Conservation (phyloP, 495 filamentous ascomycete species). For the Annulohypoxylon maeteangense region DNA sequence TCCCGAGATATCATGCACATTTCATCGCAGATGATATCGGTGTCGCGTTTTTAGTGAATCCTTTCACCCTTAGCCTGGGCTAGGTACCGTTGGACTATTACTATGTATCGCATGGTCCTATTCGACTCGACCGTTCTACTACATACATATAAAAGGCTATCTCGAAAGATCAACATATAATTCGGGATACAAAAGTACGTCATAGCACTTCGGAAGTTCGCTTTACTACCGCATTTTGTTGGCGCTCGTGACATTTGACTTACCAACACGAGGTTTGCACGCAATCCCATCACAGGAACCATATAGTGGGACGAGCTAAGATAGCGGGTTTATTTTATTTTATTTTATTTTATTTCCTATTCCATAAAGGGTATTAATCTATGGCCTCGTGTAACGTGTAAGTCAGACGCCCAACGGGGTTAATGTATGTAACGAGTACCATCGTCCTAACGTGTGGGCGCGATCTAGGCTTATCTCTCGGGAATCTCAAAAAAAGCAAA, state of each 20-base stretch:
- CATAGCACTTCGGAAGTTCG: conserved; percentile 18
- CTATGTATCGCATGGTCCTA: background rate
- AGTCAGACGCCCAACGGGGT: conserved; percentile 3
- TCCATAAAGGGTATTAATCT: conserved; percentile 9
- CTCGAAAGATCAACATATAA: conserved; percentile 14
- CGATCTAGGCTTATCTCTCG: conserved; percentile 30
- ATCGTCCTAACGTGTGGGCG: conserved; percentile 9
- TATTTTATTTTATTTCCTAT: conserved; percentile 4
- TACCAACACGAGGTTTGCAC: conserved; percentile 34
- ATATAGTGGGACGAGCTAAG: conserved; percentile 5
- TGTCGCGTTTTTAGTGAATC: conserved; percentile 12
- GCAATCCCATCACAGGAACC: conserved; percentile 11
- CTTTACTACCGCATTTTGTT: conserved; percentile 17
- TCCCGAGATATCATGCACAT: conserved; percentile 9
- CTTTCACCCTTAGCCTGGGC: background rate
- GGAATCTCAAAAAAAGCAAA: conserved; percentile 28
- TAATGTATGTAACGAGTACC: conserved; percentile 5
- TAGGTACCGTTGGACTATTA: background rate
- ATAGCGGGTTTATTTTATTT: background rate
- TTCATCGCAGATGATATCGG: background rate
- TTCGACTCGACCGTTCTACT: background rate
- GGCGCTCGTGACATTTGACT: conserved; percentile 29
- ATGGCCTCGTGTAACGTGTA: conserved; percentile 28
- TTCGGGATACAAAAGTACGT: conserved; percentile 16
- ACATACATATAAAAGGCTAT: background rate